Evolutionary conservation across 2,329 filamentous ascomycete genomes (phyloP), one percentile per base, ranked within the genome.

Genomic region (Pezicula radicicola): DNA sequence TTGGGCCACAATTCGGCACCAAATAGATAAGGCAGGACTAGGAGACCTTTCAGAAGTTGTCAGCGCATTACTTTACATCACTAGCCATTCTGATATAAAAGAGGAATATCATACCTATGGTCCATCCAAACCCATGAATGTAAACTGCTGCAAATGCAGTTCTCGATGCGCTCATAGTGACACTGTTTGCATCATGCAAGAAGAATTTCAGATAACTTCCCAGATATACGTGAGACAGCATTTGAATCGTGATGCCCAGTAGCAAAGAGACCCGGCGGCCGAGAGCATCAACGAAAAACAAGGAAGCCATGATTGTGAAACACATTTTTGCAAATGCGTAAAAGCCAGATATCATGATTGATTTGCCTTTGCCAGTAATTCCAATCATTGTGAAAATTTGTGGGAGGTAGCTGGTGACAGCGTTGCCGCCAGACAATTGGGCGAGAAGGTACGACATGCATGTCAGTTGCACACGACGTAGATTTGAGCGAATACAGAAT

Each of bases 1-100:
- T 75, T 75, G 1, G 75, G 73, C 66, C 72, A 77, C 0, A 76
- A 59, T 50, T 77, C 73, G 1, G 66, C 67, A 4, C 69, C 70
- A 48, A 77, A 74, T 5, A 77, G 65, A 47, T 75, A 77, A 0
- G 74, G 74, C 1, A 77, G 67, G 28, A 70, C 65, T 1, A 72
- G 57, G 16, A 70, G 66, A 46, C 67, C 67, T 65, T 44, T 48
- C 9, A 13, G 21, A 16, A 46, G 27, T 27, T 13, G 16, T 46
- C 7, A 46, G 19, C 12, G 12, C 8, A 30, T 19, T 19, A 25
- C 30, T 33, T 1, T 33, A 12, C 30, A 33, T 33, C 9, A 33
- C 9, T 6, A 33, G 30, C 4, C 9, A 46, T 25, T 9, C 18
- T 9, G 18, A 16, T 27, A 33, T 13, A 4, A 7, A n/a, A 30